Conservation (phyloP, 148 eudicot genomes). For the Fallopia convolvulus region DNA sequence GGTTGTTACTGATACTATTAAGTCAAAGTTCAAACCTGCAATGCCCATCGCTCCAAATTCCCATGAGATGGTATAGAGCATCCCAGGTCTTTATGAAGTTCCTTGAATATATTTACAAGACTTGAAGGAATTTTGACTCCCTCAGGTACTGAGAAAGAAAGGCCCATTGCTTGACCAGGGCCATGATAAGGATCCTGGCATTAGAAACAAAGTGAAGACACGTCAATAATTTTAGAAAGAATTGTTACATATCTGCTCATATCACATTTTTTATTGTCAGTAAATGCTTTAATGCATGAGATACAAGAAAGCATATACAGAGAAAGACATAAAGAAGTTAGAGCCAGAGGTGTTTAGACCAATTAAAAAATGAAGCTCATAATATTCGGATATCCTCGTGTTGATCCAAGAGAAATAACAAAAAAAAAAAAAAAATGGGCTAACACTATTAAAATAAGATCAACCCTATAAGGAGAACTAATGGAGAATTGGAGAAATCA, state of each 20-base stretch:
- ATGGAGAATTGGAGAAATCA: background rate
- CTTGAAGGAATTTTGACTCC: conserved; percentile 84
- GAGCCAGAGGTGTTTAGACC: background rate
- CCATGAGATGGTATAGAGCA: conserved; percentile 82
- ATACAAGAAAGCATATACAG: background rate
- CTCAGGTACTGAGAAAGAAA: conserved; percentile 86
- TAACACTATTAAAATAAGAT: background rate
- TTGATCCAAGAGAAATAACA: background rate
- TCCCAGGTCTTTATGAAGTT: conserved; percentile 73
- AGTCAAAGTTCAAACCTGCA: conserved; percentile 44
- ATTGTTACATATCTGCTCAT: background rate
- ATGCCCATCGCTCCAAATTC: conserved; percentile 90
- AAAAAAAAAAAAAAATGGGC: background rate
- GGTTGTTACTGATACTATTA: background rate
- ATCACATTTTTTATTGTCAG: background rate
- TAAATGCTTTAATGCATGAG: background rate
- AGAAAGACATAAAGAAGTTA: background rate
- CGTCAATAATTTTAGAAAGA: background rate
- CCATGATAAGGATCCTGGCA: conserved; percentile 96
- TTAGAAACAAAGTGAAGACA: background rate
- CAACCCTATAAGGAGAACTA: background rate
- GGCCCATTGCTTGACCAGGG: conserved; percentile 98
- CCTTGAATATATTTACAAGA: conserved; percentile 80
- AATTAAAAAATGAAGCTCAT: background rate
- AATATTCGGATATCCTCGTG: background rate